phyloP scores from a whole-genome alignment of 73 alveolate species.

The Breviolum minutum region DNA sequence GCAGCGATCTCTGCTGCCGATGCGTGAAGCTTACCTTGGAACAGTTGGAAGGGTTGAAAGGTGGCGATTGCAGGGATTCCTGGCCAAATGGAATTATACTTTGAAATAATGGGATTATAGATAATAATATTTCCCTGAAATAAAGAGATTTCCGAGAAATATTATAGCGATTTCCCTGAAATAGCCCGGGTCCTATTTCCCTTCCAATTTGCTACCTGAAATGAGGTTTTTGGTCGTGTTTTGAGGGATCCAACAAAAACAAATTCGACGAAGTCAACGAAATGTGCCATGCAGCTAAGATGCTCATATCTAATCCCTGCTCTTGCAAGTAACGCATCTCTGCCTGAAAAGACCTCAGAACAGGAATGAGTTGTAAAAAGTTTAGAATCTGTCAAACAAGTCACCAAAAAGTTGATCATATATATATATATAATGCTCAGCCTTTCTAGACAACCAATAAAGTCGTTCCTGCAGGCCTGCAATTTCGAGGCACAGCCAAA shows the following conservation, averaged over 20 bases:
- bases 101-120: too few species aligned
- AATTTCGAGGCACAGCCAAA: too few species aligned
- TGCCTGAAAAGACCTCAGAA: slow-evolving; percentile 60
- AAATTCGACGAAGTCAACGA: neutral
- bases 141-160: too few species aligned
- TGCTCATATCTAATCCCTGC: slow-evolving; percentile 62
- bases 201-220: neutral
- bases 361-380: neutral
- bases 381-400: neutral
- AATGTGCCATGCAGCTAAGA: slow-evolving; percentile 5
- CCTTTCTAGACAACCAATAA: too few species aligned
- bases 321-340: slow-evolving; percentile 45
- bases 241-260: too few species aligned
- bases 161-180: too few species aligned
- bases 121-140: too few species aligned
- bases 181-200: too few species aligned
- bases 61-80: neutral
- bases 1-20: slow-evolving; percentile 59
- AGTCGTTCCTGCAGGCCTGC: too few species aligned
- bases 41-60: too few species aligned
- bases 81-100: neutral
- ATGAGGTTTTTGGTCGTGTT: neutral
- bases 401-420: neutral
- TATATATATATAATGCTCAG: too few species aligned
- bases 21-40: slow-evolving; percentile 45